Percentiles rank a stretch among this genome's conserved stretches.
These are phyloP conservation scores for Penicillium sp. DNA, from an alignment of 2,329 filamentous ascomycete species.

Conservation along the genomic window DNA sequence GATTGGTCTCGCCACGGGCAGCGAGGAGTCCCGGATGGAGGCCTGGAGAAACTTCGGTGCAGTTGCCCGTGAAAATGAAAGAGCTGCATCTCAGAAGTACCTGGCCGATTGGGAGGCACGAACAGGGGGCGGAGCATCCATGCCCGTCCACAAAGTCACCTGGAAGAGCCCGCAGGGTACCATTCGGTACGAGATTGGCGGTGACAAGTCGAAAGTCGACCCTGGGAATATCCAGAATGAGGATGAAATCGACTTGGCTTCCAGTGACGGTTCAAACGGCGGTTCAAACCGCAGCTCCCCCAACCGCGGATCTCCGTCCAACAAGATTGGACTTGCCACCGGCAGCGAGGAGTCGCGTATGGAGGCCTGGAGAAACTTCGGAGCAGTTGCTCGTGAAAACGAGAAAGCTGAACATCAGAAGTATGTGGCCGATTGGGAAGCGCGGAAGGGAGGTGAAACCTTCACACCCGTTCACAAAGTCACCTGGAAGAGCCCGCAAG, in stretches of 20 bases:
- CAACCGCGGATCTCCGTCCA: too few relatives aligned
- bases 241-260: conserved; percentile 42
- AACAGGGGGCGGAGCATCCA: too few relatives aligned
- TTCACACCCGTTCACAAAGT: too few relatives aligned
- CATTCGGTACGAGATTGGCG: too few relatives aligned
- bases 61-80: neutral
- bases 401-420: neutral
- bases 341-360: neutral
- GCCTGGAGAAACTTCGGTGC: neutral
- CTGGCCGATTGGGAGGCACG: neutral
- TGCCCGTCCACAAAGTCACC: too few relatives aligned
- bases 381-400: neutral
- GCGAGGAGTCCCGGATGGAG: neutral
- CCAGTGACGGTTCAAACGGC: conserved; percentile 16
- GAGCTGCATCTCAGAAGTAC: neutral
- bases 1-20: too few relatives aligned
- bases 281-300: neutral
- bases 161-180: too few relatives aligned
- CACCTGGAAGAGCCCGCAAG: too few relatives aligned
- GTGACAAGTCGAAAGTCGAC: neutral
- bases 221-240: conserved; percentile 45
- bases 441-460: neutral
- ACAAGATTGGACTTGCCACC: too few relatives aligned
- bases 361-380: neutral
- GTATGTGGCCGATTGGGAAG: neutral